Base-by-base conservation (phyloP, 2,329 filamentous ascomycete genomes). In the Rasamsonia emersonii region DNA sequence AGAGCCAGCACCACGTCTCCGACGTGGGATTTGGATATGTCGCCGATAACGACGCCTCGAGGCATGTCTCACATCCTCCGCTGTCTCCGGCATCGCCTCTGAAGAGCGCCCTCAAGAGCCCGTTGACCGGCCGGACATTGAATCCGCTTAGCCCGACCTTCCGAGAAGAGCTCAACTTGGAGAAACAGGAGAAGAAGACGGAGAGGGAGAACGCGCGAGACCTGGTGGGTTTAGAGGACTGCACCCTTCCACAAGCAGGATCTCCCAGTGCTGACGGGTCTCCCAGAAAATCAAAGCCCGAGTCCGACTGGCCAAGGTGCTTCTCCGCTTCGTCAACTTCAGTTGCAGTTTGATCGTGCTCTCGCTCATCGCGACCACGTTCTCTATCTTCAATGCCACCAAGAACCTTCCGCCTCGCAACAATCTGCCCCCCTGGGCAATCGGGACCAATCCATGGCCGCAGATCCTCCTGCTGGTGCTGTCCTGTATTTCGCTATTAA, bases 11-110 rank as follows among this genome's bases (percentile, higher is more conserved):
- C 21, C 56, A 58, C 37, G 82, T 88, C 18, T 83, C 79, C 37
- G 86, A 94, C 63, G 75, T 94, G 43, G 88, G 88, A 44, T 95
- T 96, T 59, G 86, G 88, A 56, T 95, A 94, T 64, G 82, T 95
- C 53, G 71, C 67, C 42, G 58, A 75, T 48, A 70, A 70, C 46
- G 63, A 68, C 41, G 56, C 64, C 17, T 56, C 66, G 35, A 59
- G 61, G 47, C 58, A 63, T 62, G 67, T 58, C 49, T 50, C 46
- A 9, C 47, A 55, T 51, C 79, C 72, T 10, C 37, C 37, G 38
- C 74, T 73, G 67, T 75, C 79, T 21, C 84, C 85, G 32, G 79
- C 72, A 47, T 82, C 83, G 13, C 85, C 85, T 5, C 73, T 94
- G 47, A 93, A 91, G 70, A 93, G 86, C 59, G 88, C 86, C 33